These are phyloP conservation scores for Isatis tinctoria DNA, from an alignment of 345 rosid genomes.

Conservation along the genomic window DNA sequence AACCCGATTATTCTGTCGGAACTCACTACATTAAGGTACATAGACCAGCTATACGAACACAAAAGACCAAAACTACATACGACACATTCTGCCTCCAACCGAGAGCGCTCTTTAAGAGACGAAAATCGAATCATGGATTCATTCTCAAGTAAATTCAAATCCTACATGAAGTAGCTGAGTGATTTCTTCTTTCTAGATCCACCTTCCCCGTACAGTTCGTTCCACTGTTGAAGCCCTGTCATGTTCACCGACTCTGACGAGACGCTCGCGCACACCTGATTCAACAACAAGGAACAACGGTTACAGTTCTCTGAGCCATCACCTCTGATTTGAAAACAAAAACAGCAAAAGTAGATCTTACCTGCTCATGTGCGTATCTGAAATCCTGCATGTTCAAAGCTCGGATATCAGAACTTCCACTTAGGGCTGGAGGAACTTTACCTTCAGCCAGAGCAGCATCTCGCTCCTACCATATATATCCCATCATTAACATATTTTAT, in stretches of 20 bases:
- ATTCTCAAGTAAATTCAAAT: neutral
- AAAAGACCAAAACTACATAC: neutral
- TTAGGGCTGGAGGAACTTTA: conserved; percentile 63
- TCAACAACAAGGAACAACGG: neutral
- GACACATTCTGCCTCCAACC: neutral
- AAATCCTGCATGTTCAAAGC: conserved; percentile 80
- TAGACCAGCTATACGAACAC: too few species aligned
- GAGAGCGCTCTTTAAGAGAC: neutral
- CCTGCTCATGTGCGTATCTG: conserved; percentile 74
- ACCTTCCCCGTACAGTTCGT: conserved; percentile 83
- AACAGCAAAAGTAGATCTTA: conserved; percentile 26
- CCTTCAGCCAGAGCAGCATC: conserved; percentile 74
- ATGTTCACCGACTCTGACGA: conserved; percentile 75
- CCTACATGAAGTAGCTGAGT: conserved; percentile 81
- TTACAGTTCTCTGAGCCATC: neutral
- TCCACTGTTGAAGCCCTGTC: conserved; percentile 83
- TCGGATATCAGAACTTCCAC: conserved; percentile 65
- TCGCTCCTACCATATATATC: conserved; percentile 47
- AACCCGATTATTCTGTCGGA: too few species aligned
- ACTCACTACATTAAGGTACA: too few species aligned
- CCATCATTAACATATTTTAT: neutral
- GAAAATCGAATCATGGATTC: neutral
- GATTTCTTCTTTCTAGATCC: conserved; percentile 78
- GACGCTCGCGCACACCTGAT: conserved; percentile 84
- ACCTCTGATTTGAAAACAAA: neutral